These are phyloP conservation scores for Leishmania tarentolae DNA, from an alignment of 208 protist species.

Conservation along the genomic window DNA sequence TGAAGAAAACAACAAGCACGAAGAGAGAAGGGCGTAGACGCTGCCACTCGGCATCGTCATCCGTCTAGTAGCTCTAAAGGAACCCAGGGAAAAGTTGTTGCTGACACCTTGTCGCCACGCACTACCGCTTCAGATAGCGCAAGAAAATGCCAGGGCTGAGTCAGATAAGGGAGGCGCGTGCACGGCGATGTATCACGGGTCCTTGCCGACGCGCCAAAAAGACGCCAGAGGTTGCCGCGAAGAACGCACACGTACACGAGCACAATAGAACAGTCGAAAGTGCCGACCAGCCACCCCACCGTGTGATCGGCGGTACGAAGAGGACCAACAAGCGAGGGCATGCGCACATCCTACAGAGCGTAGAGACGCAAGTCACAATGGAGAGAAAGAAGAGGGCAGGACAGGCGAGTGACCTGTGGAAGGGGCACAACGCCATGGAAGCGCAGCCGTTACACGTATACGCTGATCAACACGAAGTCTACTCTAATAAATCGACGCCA, in stretches of 20 bases:
- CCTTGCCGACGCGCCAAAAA: background rate
- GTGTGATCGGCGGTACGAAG: background rate
- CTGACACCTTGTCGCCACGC: background rate
- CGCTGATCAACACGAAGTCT: background rate
- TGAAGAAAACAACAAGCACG: background rate
- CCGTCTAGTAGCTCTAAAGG: background rate
- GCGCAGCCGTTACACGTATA: background rate
- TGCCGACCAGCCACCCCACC: background rate
- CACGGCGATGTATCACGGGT: background rate
- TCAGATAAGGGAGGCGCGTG: background rate
- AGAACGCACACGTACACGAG: background rate
- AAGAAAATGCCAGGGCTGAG: background rate
- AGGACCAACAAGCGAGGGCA: background rate
- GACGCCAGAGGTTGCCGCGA: background rate
- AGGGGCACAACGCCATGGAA: background rate
- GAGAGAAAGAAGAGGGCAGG: background rate
- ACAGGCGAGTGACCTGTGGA: no score
- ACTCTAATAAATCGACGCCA: background rate
- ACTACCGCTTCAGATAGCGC: background rate
- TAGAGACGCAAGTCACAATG: background rate
- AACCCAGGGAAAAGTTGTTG: background rate
- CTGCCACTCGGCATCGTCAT: background rate
- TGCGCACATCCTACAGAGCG: background rate
- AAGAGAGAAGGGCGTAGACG: background rate
- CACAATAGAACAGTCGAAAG: background rate